phyloP scores from a whole-genome alignment of 352 stramenopile genomes.

The Phytophthora chlamydospora region DNA sequence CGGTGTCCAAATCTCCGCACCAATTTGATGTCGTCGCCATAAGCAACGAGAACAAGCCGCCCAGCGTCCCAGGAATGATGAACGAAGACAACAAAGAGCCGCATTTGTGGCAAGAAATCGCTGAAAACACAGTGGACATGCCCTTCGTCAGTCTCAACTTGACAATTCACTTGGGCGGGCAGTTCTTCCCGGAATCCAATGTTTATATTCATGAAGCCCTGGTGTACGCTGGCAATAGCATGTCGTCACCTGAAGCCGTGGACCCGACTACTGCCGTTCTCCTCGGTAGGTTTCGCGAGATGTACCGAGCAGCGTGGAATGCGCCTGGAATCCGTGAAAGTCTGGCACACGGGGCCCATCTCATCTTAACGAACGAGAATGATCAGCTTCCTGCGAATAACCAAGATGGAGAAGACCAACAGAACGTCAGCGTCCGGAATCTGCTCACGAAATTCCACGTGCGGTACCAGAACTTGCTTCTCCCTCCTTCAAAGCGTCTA shows the following conservation, averaged over 20 bases:
- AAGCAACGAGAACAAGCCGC: slow-evolving; percentile 34
- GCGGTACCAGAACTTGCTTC: slow-evolving; percentile 55
- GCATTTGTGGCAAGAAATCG: slow-evolving; percentile 38
- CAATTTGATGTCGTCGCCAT: slow-evolving; percentile 49
- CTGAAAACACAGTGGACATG: slow-evolving; percentile 28
- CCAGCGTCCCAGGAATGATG: slow-evolving; percentile 1
- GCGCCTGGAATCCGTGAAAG: slow-evolving; percentile 51
- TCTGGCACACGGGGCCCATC: slow-evolving; percentile 50
- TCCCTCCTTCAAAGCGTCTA: slow-evolving; percentile 55
- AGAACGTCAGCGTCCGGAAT: slow-evolving; percentile 28
- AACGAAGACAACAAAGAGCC: slow-evolving; percentile 1
- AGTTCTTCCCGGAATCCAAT: slow-evolving; percentile 44
- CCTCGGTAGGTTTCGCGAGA: slow-evolving; percentile 48
- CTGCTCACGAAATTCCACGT: slow-evolving; percentile 39
- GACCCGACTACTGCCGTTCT: slow-evolving; percentile 8
- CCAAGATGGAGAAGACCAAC: slow-evolving; percentile 22
- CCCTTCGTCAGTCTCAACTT: slow-evolving; percentile 54
- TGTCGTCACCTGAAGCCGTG: background rate
- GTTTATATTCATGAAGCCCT: slow-evolving; percentile 41
- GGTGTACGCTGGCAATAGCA: slow-evolving; percentile 23
- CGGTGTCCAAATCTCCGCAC: slow-evolving; percentile 28
- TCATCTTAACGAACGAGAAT: slow-evolving; percentile 50
- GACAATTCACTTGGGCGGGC: slow-evolving; percentile 58
- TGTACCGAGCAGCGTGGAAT: slow-evolving; percentile 66
- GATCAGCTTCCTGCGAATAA: slow-evolving; percentile 27